These are phyloP conservation scores for Tylopilus sp. DNA, from an alignment of 1,284 basidiomycete species.

Conservation along the genomic window DNA sequence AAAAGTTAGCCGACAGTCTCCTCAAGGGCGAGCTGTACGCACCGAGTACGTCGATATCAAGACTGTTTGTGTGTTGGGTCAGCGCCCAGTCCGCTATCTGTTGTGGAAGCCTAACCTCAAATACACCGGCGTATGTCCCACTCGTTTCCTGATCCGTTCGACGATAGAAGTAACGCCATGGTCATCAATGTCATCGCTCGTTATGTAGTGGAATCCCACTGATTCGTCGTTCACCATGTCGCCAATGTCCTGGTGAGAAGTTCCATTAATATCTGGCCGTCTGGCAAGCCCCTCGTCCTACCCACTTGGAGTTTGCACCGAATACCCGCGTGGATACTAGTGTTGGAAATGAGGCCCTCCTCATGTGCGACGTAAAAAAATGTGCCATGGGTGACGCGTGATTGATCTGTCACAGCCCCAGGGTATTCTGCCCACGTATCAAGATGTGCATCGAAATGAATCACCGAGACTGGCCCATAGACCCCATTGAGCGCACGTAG, in stretches of 20 bases:
- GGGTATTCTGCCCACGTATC: slow-evolving; percentile 62
- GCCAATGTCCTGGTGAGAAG: slow-evolving; percentile 43
- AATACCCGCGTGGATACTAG: slow-evolving; percentile 75
- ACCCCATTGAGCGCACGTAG: slow-evolving; percentile 66
- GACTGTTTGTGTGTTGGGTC: slow-evolving; percentile 32
- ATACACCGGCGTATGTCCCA: slow-evolving; percentile 72
- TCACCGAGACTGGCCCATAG: slow-evolving; percentile 74
- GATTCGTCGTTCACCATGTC: slow-evolving; percentile 62
- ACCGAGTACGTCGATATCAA: slow-evolving; percentile 81
- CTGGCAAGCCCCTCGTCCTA: slow-evolving; percentile 16
- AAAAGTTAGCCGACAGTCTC: slow-evolving; percentile 7
- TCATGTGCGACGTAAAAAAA: slow-evolving; percentile 72
- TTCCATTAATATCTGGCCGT: neutral
- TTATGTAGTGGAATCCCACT: slow-evolving; percentile 68
- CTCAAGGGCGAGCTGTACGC: slow-evolving; percentile 18
- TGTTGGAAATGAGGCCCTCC: slow-evolving; percentile 69
- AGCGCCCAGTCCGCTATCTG: neutral
- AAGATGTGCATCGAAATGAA: slow-evolving; percentile 80
- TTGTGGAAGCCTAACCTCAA: slow-evolving; percentile 48
- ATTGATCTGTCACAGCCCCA: slow-evolving; percentile 53
- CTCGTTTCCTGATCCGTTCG: slow-evolving; percentile 55
- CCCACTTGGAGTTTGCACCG: slow-evolving; percentile 64
- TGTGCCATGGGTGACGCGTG: slow-evolving; percentile 69
- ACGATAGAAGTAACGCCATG: slow-evolving; percentile 61
- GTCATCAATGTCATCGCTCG: slow-evolving; percentile 75